Evolutionary conservation across 345 rosid genomes (phyloP).

Genomic region (Eucalyptus tenuipes): DNA sequence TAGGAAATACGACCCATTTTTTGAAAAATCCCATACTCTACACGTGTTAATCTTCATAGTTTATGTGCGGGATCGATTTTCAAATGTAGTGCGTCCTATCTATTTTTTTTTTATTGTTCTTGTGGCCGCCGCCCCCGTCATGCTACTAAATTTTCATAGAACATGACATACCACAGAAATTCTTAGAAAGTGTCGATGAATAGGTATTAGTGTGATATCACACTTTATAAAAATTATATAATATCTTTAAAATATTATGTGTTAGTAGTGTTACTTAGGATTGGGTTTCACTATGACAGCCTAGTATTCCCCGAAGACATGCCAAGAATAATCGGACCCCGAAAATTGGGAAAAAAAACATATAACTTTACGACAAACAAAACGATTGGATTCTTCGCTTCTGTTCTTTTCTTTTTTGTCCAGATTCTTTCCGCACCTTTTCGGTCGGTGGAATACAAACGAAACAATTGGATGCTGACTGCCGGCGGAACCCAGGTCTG

Average conservation of each 20-base stretch:
- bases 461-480: not conserved
- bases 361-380: not conserved
- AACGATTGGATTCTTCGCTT: not conserved
- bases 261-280: not conserved
- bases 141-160: not conserved
- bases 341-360: not conserved
- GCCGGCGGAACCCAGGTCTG: not conserved
- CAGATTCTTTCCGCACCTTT: not conserved
- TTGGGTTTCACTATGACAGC: not conserved
- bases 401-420: rapidly evolving
- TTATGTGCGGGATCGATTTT: not conserved
- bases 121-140: rapidly evolving
- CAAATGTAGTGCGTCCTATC: not conserved
- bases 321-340: not conserved
- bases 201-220: not conserved
- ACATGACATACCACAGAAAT: not conserved
- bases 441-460: not conserved
- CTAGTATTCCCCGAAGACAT: not conserved
- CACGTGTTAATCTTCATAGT: rapidly evolving
- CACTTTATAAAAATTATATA: not conserved
- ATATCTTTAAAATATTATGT: not conserved
- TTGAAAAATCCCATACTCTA: not conserved
- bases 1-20: not conserved
- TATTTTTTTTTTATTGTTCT: not conserved
- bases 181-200: not conserved